phyloP scores from a whole-genome alignment of 78 protist genomes.

The Dictyostelium firmibasis region DNA sequence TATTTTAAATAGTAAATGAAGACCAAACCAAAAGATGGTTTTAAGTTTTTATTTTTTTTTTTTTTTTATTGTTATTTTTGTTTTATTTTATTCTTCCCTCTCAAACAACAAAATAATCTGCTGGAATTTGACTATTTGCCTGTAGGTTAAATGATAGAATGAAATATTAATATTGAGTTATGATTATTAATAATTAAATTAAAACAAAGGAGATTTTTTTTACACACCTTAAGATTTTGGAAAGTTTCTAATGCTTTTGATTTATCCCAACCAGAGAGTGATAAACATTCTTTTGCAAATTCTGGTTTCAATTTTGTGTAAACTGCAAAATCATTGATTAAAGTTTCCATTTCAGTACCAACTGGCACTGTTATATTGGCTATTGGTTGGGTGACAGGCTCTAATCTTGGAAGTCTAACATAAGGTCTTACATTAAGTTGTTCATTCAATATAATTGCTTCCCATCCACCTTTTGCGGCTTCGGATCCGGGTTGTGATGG shows the following conservation, averaged over 20 bases:
- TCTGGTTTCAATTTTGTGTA: constrained; percentile 24
- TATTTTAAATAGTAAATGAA: no score
- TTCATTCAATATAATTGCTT: constrained; percentile 65
- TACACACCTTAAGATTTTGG: neutral
- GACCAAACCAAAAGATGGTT: no score
- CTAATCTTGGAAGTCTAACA: constrained; percentile 55
- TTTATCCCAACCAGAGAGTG: neutral
- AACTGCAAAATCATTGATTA: neutral
- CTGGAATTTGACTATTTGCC: neutral
- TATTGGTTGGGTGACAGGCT: neutral
- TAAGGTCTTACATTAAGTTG: constrained; percentile 58
- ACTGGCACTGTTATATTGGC: neutral
- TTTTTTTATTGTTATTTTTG: no score
- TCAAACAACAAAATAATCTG: neutral
- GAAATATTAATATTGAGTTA: no score
- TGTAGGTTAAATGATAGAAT: neutral
- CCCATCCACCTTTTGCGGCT: constrained; percentile 70
- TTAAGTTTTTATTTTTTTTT: no score
- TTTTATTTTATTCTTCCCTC: neutral
- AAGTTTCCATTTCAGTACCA: neutral
- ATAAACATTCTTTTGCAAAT: constrained; percentile 21
- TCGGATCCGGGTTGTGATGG: constrained; percentile 54
- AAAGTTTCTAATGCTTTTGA: constrained; percentile 4
- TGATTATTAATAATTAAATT: no score
- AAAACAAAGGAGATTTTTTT: neutral